A percentile compares a stretch with the other conserved stretches of the same genome.
These are phyloP conservation scores for Torulaspora maleeae DNA, from an alignment of 805 yeast species.

Conservation along the genomic window DNA sequence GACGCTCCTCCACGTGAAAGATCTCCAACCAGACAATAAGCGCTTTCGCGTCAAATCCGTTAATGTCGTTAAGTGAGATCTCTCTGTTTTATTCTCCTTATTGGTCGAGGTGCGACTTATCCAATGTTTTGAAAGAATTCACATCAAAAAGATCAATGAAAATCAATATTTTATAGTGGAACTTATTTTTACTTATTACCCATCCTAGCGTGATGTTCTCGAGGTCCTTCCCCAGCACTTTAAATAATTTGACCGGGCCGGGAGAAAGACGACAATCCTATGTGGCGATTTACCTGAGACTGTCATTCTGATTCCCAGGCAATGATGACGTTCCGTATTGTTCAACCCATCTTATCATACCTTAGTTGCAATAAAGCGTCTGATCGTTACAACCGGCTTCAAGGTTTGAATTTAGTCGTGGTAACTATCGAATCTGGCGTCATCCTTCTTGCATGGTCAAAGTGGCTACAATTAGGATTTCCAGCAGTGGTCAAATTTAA, in stretches of 20 bases:
- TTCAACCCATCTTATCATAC: background rate
- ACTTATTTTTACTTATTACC: conserved; percentile 16
- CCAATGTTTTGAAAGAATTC: conserved; percentile 10
- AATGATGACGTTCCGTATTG: background rate
- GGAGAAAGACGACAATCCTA: conserved; percentile 2
- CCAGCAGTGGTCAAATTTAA: background rate
- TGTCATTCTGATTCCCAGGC: background rate
- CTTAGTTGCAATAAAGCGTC: background rate
- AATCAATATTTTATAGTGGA: conserved; percentile 19
- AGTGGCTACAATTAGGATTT: too few species aligned
- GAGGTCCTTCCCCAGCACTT: conserved; percentile 6
- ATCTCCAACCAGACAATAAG: conserved; percentile 61
- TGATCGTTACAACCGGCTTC: background rate
- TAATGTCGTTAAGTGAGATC: conserved; percentile 6
- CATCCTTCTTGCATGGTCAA: background rate
- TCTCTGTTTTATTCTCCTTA: conserved; percentile 3
- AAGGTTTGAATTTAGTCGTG: background rate
- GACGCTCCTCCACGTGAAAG: conserved; percentile 57
- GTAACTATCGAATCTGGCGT: background rate
- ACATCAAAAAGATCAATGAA: conserved; percentile 10
- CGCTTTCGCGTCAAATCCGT: conserved; percentile 1
- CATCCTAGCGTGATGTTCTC: conserved; percentile 15
- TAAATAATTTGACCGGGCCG: conserved; percentile 8
- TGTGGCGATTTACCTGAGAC: background rate
- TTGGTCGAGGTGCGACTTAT: conserved; percentile 1